Evolutionary conservation across 768 basidiomycete species (phyloP).

Genomic region (Phanerochaete sordida): DNA sequence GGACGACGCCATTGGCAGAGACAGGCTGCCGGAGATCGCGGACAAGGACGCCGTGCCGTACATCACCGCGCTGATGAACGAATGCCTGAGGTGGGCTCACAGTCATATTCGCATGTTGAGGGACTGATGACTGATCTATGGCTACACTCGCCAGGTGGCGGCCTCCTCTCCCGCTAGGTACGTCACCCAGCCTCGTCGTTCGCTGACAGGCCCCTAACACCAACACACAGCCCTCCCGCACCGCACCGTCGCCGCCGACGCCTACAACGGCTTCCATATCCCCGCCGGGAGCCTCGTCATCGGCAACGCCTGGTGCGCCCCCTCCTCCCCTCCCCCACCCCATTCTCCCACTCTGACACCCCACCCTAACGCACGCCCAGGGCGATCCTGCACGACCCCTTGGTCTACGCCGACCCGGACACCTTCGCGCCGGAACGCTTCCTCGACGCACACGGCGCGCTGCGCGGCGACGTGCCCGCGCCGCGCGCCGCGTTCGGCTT

Average conservation of each 20-base stretch:
- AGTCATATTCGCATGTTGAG: not conserved
- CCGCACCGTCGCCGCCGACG: constrained; percentile 18
- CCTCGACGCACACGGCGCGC: constrained; percentile 29
- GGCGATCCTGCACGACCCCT: constrained; percentile 38
- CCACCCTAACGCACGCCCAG: not conserved
- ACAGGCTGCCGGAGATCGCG: too few relatives aligned
- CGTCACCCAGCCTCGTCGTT: not conserved
- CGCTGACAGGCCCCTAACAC: not conserved
- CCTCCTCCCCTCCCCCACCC: too few relatives aligned
- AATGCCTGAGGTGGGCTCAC: constrained; percentile 4
- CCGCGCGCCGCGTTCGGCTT: constrained; percentile 28
- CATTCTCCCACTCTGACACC: too few relatives aligned
- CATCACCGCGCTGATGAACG: constrained; percentile 7
- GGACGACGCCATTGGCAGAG: too few relatives aligned
- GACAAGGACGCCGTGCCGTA: too few relatives aligned
- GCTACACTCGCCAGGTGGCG: too few relatives aligned
- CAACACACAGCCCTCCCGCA: not conserved
- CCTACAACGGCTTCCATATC: constrained; percentile 25
- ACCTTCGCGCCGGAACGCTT: constrained; percentile 36
- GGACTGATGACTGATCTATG: not conserved
- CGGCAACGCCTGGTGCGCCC: constrained; percentile 5
- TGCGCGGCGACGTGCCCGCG: constrained; percentile 21
- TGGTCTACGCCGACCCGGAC: constrained; percentile 28
- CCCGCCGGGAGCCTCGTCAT: constrained; percentile 21
- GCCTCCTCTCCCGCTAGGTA: not conserved